phyloP scores from a whole-genome alignment of 768 basidiomycete genomes.

The Boletales sp. region DNA sequence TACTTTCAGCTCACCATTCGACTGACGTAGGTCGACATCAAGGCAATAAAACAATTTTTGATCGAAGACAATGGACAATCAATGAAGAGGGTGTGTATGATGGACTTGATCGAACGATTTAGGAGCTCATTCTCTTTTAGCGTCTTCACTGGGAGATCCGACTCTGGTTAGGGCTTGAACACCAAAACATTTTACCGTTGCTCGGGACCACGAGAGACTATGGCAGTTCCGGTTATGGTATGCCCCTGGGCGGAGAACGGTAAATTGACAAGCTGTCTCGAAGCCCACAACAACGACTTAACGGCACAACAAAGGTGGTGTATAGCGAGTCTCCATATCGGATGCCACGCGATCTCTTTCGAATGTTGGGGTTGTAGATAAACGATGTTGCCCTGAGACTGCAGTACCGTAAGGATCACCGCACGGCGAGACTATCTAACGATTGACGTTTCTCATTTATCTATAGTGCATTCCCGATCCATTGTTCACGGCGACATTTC shows the following conservation, averaged over 20 bases:
- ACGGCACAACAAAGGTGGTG: conserved; percentile 8
- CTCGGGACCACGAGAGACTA: conserved; percentile 25
- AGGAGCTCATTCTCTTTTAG: conserved; percentile 1
- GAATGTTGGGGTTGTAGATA: conserved; percentile 9
- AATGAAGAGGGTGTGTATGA: conserved; percentile 12
- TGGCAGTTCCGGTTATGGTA: conserved; percentile 32
- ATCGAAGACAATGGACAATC: conserved; percentile 10
- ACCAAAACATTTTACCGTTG: conserved; percentile 30
- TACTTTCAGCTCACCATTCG: neutral
- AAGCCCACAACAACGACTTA: conserved; percentile 9
- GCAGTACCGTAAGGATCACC: conserved; percentile 20
- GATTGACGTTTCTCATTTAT: neutral
- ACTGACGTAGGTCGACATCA: conserved; percentile 18
- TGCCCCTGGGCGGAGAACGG: conserved; percentile 34
- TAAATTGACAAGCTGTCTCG: conserved; percentile 21
- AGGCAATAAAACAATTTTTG: conserved; percentile 22
- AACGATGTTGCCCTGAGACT: conserved; percentile 26
- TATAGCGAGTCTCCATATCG: conserved; percentile 7
- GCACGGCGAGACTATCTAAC: neutral
- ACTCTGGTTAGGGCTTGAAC: conserved; percentile 28
- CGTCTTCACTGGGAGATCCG: conserved; percentile 27
- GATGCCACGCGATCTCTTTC: neutral
- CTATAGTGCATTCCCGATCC: conserved; percentile 16
- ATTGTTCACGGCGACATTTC: conserved; percentile 26
- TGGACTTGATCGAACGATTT: accelerated